phyloP scores from a whole-genome alignment of 1,139 yeast genomes.

The Geotrichum europaeum region DNA sequence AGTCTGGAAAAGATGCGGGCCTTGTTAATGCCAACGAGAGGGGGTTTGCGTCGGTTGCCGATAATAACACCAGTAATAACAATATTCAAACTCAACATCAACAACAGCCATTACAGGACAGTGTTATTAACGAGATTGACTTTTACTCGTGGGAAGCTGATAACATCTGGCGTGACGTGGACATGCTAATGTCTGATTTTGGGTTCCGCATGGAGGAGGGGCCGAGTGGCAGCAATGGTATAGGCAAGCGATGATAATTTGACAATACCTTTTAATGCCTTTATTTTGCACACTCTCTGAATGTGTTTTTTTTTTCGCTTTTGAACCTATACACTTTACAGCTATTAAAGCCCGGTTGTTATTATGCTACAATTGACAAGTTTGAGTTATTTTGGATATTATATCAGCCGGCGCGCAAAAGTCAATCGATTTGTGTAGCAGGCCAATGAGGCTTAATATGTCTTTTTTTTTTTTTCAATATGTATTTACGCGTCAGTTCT shows the following conservation, averaged over 20 bases:
- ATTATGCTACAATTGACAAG: too few species aligned
- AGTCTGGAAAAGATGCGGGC: not conserved
- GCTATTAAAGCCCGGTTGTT: too few species aligned
- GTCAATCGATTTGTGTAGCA: too few species aligned
- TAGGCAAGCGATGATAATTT: not conserved
- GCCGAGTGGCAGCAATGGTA: not conserved
- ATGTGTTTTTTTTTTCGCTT: too few species aligned
- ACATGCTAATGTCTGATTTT: constrained; percentile 86
- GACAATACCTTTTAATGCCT: too few species aligned
- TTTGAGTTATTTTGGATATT: too few species aligned
- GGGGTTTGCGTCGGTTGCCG: not conserved
- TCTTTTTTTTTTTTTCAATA: too few species aligned
- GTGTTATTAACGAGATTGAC: constrained; percentile 12
- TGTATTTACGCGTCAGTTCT: too few species aligned
- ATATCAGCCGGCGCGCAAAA: too few species aligned
- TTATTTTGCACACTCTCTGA: not conserved
- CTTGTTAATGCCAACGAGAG: not conserved
- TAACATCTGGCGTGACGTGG: constrained; percentile 83
- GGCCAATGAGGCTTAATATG: too few species aligned
- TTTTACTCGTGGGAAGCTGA: constrained; percentile 52
- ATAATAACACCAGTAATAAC: not conserved
- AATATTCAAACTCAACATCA: not conserved
- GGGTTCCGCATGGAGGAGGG: constrained; percentile 63
- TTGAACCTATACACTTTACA: too few species aligned
- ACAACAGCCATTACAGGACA: not conserved